Evolutionary conservation across 768 basidiomycete species (phyloP), one percentile per base, ranked within the genome.

Genomic region (Rhizopogon sp.): DNA sequence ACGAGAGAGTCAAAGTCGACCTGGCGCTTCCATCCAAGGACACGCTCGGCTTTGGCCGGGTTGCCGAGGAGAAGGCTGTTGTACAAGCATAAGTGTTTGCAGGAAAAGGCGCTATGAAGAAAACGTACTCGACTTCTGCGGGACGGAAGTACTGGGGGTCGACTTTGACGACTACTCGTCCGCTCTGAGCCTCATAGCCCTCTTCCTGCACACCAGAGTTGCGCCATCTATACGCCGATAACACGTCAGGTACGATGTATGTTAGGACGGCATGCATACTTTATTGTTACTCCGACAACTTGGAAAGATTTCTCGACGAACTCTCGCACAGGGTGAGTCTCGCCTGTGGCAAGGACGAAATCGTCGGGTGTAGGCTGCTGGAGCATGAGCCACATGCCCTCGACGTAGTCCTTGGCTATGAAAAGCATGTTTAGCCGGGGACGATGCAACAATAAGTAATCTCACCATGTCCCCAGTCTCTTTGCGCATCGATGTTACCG

Each of bases 311-410:
- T 93, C 67, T 93, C 84, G 62, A 98, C 91, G 62, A 85, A 97
- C 73, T 98, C 93, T 54, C 91, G 85, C 28, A 98, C 95, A 40
- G 84, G 84, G 70, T 98, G 95, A 31, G 93, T 98, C 77, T 98
- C 96, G 29, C 93, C 93, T 1, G 93, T 97, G 0, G 94, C 93
- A 44, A 97, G 89, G 52, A 97, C 93, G 64, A 90, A 98, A 73
- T 98, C 95, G 9, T 93, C 84, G 1, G 95, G 75, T 20, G 64
- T 57, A 6, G 85, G 76, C 70, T 96, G 93, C 70, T 98, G 95
- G 43, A 98, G 84, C 84, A 98, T 93, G 65, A 80, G 79, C 93
- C 94, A 97, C 95, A 97, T 97, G 40, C 95, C 95, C 72, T 98
- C 95, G 9, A 97, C 88, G 68, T 96, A 97, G 69, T 93, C 90